Evolutionary conservation across 306 rosid species (phyloP).

Genomic region (Pterocarpus santalinus): DNA sequence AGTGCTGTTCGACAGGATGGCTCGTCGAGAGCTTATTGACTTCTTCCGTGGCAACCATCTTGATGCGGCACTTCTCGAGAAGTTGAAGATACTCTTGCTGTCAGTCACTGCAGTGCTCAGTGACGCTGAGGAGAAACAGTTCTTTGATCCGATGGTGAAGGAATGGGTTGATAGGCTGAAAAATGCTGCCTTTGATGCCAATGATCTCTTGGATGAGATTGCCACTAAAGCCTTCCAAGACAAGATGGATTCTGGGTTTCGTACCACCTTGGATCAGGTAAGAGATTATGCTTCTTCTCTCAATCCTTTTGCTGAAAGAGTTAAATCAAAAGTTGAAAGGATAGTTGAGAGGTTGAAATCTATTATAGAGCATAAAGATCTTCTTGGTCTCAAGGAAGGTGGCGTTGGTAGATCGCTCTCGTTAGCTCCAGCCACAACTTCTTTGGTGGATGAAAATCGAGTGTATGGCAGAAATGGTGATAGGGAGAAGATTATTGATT

Average conservation of each 20-base stretch:
- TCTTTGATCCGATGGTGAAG: background rate
- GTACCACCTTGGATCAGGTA: conserved; percentile 6
- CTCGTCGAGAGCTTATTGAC: no score
- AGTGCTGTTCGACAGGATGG: no score
- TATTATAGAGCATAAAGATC: conserved; percentile 45
- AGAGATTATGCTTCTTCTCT: conserved; percentile 43
- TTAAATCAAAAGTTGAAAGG: conserved; percentile 37
- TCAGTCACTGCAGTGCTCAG: background rate
- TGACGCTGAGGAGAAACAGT: background rate
- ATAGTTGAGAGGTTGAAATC: conserved; percentile 43
- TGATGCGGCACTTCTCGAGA: background rate
- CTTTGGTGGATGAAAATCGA: conserved; percentile 51
- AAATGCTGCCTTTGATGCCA: conserved; percentile 27
- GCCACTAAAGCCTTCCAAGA: background rate
- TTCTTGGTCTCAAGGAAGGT: conserved; percentile 46
- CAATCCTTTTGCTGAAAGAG: conserved; percentile 43
- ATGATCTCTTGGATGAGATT: conserved; percentile 18
- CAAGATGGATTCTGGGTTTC: background rate
- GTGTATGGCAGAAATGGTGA: conserved; percentile 49
- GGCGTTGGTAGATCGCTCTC: background rate
- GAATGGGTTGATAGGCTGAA: conserved; percentile 23
- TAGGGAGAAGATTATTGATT: conserved; percentile 35
- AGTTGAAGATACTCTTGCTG: background rate
- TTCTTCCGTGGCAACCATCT: no score
- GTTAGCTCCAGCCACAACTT: conserved; percentile 46